A percentile compares a stretch with the other conserved stretches of the same genome.
Conservation (phyloP, 148 eudicot species). For the Rhododendron ovatum region DNA sequence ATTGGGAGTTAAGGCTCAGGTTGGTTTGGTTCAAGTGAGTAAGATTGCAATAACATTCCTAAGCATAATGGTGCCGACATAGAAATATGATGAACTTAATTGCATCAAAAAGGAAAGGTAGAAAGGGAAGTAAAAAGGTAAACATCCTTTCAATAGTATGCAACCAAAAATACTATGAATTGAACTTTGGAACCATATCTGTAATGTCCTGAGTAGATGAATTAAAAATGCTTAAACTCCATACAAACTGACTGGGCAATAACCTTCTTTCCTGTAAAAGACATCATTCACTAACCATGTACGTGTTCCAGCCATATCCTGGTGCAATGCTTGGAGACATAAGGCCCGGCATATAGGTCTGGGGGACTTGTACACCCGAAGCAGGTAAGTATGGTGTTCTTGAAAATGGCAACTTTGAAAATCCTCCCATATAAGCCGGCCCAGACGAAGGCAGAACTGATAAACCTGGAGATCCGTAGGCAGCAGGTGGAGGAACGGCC, state of each 20-base stretch:
- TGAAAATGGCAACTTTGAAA: slow-evolving; percentile 30
- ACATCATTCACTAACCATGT: slow-evolving; percentile 41
- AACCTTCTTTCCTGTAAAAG: neutral
- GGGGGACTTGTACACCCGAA: slow-evolving; percentile 33
- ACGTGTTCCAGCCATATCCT: slow-evolving; percentile 42
- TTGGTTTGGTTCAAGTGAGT: neutral
- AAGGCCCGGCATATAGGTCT: slow-evolving; percentile 40
- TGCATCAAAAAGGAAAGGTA: neutral
- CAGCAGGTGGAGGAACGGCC: slow-evolving; percentile 29
- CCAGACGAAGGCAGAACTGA: slow-evolving; percentile 33
- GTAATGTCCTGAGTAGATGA: neutral
- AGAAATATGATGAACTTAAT: neutral
- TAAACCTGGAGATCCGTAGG: slow-evolving; percentile 29
- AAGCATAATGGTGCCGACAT: no score
- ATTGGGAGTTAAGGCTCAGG: neutral
- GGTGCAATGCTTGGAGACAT: slow-evolving; percentile 30
- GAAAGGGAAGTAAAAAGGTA: neutral
- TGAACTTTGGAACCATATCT: neutral
- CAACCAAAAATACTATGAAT: neutral
- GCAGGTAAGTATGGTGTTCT: slow-evolving; percentile 37
- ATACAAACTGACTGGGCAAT: neutral
- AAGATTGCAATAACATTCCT: neutral
- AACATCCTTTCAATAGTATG: neutral
- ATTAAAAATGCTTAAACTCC: neutral
- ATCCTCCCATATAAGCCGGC: slow-evolving; percentile 30